phyloP scores from a whole-genome alignment of 306 rosid genomes.

The Psophocarpus tetragonolobus region DNA sequence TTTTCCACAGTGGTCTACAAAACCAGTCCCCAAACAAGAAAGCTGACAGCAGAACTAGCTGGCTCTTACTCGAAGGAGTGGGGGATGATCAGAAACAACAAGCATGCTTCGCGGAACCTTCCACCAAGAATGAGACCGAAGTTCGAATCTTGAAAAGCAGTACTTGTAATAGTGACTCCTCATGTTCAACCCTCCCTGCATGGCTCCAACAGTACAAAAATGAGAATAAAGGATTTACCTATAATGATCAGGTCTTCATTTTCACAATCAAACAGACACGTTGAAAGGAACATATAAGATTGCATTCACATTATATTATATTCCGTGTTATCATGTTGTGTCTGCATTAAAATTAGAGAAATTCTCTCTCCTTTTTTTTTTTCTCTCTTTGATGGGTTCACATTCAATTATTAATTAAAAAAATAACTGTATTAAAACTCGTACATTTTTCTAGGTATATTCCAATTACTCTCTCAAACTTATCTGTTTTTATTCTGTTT shows the following conservation, averaged over 20 bases:
- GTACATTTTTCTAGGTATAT: neutral
- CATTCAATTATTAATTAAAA: neutral
- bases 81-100: conserved; percentile 47
- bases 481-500: neutral
- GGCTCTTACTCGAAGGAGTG: conserved; percentile 44
- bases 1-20: conserved; percentile 59
- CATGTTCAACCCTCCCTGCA: conserved; percentile 85
- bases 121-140: conserved; percentile 54
- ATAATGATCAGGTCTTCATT: conserved; percentile 65
- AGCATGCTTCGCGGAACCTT: conserved; percentile 53
- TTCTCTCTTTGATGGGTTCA: neutral
- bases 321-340: neutral
- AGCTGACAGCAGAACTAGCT: conserved; percentile 51
- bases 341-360: neutral
- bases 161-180: conserved; percentile 57
- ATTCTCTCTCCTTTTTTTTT: neutral
- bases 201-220: conserved; percentile 95
- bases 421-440: neutral
- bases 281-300: neutral
- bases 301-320: neutral
- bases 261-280: conserved; percentile 18
- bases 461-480: neutral
- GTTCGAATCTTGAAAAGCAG: conserved; percentile 58
- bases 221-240: conserved; percentile 48
- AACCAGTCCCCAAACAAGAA: conserved; percentile 53